Evolutionary conservation across 2,329 filamentous ascomycete genomes (phyloP), one percentile per base, ranked within the genome.

Genomic region (Colletotrichum chlorophyti): DNA sequence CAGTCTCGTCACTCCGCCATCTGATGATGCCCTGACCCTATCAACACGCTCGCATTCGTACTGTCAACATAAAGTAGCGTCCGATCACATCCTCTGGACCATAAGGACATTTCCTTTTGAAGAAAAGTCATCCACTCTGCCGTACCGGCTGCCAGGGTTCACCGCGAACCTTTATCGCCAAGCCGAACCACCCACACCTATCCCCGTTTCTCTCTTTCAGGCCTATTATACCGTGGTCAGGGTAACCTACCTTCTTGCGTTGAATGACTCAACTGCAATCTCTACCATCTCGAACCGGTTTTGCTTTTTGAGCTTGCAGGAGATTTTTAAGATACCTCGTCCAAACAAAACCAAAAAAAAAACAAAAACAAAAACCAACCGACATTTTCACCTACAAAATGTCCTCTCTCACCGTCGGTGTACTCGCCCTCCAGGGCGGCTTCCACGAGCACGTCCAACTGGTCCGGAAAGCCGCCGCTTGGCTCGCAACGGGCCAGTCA

Each of bases 401-500:
- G 55, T 12, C 51, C 27, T 15, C 51, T 12, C 19, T 85, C 59
- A 84, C 80, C 3, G 75, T 89, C 31, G 86, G 86, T 42, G 85
- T 89, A 21, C 76, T 89, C 49, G 85, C 95, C 65, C 84, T 99
- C 15, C 95, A 99, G 76, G 95, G 95, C 66, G 94, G 93, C 57
- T 97, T 98, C 74, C 83, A 87, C 68, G 94, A 99, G 73, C 94
- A 99, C 77, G 72, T 97, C 55, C 81, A 86, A 64, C 84, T 96
- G 32, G 81, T 98, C 32, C 83, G 83, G 64, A 82, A 84, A 62
- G 93, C 93, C 6, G 83, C 87, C 3, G 70, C 75, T n/a, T 73
- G 76, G 19, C 70, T 90, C 38, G 66, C 70, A 14, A 27, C 43
- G 24, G 50, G 41, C 35, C 32, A 31, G 46, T 23, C 46, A n/a